Evolutionary conservation across 108 stramenopile species (phyloP), one percentile per base, ranked within the genome.

Genomic region (Cylindrotheca closterium): DNA sequence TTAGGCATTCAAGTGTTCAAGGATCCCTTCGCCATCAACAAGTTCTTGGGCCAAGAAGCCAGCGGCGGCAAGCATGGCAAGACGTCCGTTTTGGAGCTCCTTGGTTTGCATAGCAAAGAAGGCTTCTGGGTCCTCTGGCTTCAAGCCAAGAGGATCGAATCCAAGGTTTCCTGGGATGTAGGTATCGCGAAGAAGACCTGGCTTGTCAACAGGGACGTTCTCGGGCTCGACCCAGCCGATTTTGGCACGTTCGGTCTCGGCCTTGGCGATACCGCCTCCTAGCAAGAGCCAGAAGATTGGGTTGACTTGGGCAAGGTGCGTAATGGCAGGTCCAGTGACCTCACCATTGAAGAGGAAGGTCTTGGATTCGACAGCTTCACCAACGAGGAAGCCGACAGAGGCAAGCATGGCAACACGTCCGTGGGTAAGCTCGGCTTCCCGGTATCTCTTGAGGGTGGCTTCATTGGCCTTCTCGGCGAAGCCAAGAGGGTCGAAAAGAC

Each of bases 1-100:
- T n/a, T n/a, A n/a, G n/a, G n/a, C n/a, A n/a, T n/a, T n/a, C n/a
- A 42, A 70, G 71, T 89, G 80, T 75, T 85, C 82, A 47, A 86
- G 26, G 75, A 90, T 87, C 45, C 79, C 84, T 69, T 85, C 78
- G 42, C 84, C 84, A 71, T 89, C 77, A 2, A 79, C 71, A 33
- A 88, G 79, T 76, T 93, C 86, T 74, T 93, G 92, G 4, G 92
- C 88, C 28, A 87, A 60, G 64, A 96, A 82, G 25, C 94, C 94
- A 17, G 87, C 73, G 33, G 86, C 60, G 17, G 81, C 86, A 51
- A 88, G 51, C 86, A 86, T 84, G 7, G 90, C 90, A 51, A 92
- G 69, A 58, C 88, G 83, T 50, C 90, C 87, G 58, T 91, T 85
- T 73, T 89, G 86, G 28, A 91, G 83, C 73, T 91, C 90, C 82